Conservation (phyloP, 306 rosid species). For the Hippophae rhamnoides region DNA sequence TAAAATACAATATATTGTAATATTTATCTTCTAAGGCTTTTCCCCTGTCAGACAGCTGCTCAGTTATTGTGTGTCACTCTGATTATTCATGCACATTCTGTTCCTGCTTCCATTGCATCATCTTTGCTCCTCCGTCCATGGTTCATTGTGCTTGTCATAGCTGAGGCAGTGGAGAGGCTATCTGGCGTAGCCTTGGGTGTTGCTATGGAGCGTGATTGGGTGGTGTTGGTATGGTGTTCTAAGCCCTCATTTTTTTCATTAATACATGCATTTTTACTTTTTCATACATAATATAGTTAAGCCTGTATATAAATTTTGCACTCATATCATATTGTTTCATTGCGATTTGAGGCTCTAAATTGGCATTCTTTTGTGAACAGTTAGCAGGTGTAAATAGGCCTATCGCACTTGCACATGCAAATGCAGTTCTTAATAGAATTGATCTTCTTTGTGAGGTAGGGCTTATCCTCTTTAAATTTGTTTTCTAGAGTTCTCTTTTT, state of each 20-base stretch:
- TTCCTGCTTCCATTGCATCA: conserved; percentile 44
- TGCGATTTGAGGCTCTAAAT: conserved; percentile 8
- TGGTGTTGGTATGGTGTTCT: conserved; percentile 64
- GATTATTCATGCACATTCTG: conserved; percentile 67
- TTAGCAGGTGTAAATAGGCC: conserved; percentile 92
- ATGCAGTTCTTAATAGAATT: conserved; percentile 80
- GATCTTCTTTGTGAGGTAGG: conserved; percentile 91
- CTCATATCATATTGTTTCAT: background rate
- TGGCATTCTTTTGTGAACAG: conserved; percentile 36
- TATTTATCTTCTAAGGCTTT: conserved; percentile 8
- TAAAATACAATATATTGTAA: background rate
- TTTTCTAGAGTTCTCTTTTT: background rate
- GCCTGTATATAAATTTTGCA: background rate
- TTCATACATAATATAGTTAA: no score
- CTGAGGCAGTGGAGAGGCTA: conserved; percentile 82
- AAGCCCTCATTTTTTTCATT: conserved; percentile 16
- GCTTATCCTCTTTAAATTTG: background rate
- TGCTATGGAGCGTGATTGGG: conserved; percentile 98
- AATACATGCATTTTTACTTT: background rate
- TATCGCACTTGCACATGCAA: conserved; percentile 85
- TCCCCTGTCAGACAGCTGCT: conserved; percentile 64
- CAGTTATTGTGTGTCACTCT: conserved; percentile 73
- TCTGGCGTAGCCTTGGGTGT: conserved; percentile 83
- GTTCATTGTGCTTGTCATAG: conserved; percentile 64
- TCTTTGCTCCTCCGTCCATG: conserved; percentile 66